These are phyloP conservation scores for Podospora pseudopauciseta DNA, from an alignment of 495 filamentous ascomycete species.

Conservation along the genomic window DNA sequence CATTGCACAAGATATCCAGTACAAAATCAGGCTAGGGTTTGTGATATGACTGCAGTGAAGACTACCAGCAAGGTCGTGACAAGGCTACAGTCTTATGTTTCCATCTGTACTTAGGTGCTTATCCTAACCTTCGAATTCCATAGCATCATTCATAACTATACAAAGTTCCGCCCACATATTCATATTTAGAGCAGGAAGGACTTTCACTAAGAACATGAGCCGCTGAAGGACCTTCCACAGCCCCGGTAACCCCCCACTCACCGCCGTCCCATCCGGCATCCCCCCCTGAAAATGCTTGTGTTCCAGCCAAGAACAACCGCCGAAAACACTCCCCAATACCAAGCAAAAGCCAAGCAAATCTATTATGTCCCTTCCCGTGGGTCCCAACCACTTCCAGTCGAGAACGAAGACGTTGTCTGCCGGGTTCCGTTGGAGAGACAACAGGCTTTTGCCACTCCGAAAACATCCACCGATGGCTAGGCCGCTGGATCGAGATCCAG, in stretches of 20 bases:
- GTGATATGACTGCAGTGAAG: too few relatives aligned
- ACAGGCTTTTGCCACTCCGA: not conserved
- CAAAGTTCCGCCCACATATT: too few relatives aligned
- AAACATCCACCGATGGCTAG: not conserved
- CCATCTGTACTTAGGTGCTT: too few relatives aligned
- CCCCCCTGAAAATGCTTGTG: not conserved
- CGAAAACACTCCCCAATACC: constrained; percentile 11
- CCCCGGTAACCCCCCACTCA: not conserved
- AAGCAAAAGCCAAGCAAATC: constrained; percentile 15
- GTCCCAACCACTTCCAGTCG: not conserved
- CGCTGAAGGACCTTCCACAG: not conserved
- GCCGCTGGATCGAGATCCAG: not conserved
- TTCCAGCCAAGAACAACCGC: constrained; percentile 12
- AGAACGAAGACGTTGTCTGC: not conserved
- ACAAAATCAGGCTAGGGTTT: too few relatives aligned
- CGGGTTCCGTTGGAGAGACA: constrained; percentile 5
- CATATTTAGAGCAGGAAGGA: too few relatives aligned
- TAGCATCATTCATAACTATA: too few relatives aligned
- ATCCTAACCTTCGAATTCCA: too few relatives aligned
- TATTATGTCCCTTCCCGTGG: constrained; percentile 10
- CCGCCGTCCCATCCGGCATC: not conserved
- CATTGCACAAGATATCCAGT: too few relatives aligned
- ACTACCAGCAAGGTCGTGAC: too few relatives aligned
- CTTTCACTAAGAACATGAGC: not conserved
- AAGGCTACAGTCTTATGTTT: too few relatives aligned